phyloP scores from a whole-genome alignment of 306 rosid genomes.

The Vigna hirtella region DNA sequence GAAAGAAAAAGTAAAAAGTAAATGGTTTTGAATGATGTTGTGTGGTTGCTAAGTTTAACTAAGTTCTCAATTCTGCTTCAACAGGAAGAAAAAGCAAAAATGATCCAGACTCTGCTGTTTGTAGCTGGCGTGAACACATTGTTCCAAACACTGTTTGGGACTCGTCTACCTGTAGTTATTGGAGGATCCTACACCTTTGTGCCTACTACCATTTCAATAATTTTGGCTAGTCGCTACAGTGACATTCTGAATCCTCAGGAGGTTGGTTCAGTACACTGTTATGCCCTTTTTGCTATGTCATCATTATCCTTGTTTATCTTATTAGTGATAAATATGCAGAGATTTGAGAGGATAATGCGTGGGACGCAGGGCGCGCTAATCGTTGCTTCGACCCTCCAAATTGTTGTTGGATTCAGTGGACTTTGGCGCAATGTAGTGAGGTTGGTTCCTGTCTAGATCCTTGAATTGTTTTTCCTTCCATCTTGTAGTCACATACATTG shows the following conservation, averaged over 20 bases:
- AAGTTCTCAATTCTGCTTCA: conserved; percentile 36
- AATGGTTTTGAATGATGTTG: conserved; percentile 32
- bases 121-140: conserved; percentile 93
- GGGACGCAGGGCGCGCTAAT: conserved; percentile 96
- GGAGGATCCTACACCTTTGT: conserved; percentile 92
- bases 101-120: conserved; percentile 84
- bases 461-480: background rate
- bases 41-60: conserved; percentile 32
- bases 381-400: conserved; percentile 89
- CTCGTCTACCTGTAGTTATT: conserved; percentile 89
- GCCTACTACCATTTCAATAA: conserved; percentile 90
- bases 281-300: conserved; percentile 15
- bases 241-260: conserved; percentile 72
- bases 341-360: conserved; percentile 88
- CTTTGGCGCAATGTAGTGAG: conserved; percentile 96
- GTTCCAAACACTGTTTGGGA: conserved; percentile 79
- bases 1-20: background rate
- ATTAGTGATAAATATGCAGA: conserved; percentile 58
- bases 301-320: conserved; percentile 22
- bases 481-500: conserved; percentile 14
- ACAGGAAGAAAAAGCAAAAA: conserved; percentile 92
- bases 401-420: conserved; percentile 95
- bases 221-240: conserved; percentile 84
- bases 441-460: conserved; percentile 49
- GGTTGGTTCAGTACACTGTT: conserved; percentile 51